Percentiles rank a stretch among this genome's conserved stretches.
phyloP scores from a whole-genome alignment of 2,329 filamentous ascomycete species.

The Fusarium vanettenii region DNA sequence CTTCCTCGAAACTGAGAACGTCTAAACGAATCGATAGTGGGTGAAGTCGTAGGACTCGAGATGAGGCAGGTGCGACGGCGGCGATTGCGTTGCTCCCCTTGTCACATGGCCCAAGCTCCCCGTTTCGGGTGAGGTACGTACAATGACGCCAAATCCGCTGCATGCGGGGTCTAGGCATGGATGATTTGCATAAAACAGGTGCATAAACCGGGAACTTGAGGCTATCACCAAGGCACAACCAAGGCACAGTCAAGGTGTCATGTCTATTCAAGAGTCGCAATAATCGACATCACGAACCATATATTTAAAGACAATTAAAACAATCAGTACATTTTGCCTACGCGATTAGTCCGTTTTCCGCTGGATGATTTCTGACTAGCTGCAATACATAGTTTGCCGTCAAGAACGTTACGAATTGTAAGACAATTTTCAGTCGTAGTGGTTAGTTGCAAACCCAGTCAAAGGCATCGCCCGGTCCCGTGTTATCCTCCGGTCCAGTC shows the following conservation, averaged over 20 bases:
- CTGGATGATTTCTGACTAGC: slow-evolving; percentile 19
- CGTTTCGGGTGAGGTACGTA: slow-evolving; percentile 19
- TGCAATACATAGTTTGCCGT: slow-evolving; percentile 17
- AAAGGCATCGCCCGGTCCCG: slow-evolving; percentile 16
- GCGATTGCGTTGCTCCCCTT: slow-evolving; percentile 20
- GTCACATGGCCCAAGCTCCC: slow-evolving; percentile 44
- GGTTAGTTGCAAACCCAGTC: slow-evolving; percentile 35
- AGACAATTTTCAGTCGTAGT: slow-evolving; percentile 24
- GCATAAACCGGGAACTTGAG: slow-evolving; percentile 26
- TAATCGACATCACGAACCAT: background rate
- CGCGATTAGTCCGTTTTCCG: slow-evolving; percentile 40
- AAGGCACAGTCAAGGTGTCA: background rate
- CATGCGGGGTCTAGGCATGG: slow-evolving; percentile 34
- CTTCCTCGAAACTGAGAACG: slow-evolving; percentile 2
- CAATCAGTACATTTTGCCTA: slow-evolving; percentile 41
- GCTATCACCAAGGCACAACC: background rate
- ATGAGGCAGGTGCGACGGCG: slow-evolving; percentile 18
- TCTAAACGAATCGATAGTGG: background rate
- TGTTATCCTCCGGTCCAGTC: slow-evolving; percentile 1
- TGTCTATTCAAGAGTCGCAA: background rate
- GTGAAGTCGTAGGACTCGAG: slow-evolving; percentile 27
- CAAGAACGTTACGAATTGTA: slow-evolving; percentile 11
- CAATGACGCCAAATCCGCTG: slow-evolving; percentile 33
- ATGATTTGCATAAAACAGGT: slow-evolving; percentile 34
- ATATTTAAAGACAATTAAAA: slow-evolving; percentile 2